Base-by-base conservation (phyloP, 306 rosid genomes). In the Medicago arabica region DNA sequence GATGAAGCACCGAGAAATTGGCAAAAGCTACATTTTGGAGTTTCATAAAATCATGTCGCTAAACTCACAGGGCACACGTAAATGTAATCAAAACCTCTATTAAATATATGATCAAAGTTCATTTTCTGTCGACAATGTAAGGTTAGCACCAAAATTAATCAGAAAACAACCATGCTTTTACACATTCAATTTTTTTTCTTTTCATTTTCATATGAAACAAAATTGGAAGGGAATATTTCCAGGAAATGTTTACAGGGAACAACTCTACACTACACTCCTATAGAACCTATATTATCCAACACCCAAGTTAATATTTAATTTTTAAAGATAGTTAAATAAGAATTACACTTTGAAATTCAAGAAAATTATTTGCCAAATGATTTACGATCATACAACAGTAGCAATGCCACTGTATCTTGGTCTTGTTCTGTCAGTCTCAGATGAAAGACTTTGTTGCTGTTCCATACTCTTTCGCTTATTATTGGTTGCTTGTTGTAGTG, bases 391-490 rank as follows among this genome's bases (percentile, higher is more conserved):
- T 80, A 89, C 92, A 69, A 85, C 83, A 75, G 97, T 85, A 68
- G 98, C 79, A 59, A 94, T 79, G 67, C 87, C 96, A 89, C 81
- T 85, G 89, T 82, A 92, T 87, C 95, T 90, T 69, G 90, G 91
- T 82, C 97, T 90, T 62, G 92, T 90, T 86, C 96, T 91, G 76
- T 91, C 98, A 49, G 96, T 81, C 78, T 91, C 97, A 18, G 94
- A 85, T 12, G 98, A 82, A 82, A 84, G 84, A 5, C 89, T 85
- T 44, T 91, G 96, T 77, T 94, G 97, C 84, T 91, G 96, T 77
- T 94, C 98, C 84, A 90, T 74, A 67, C 82, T 76, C 86, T 90
- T 94, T 82, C 98, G 86, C 89, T 94, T 94, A 80, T 86, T 89
- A 71, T n/a, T 82, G 59, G 44, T 89, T 74, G 76, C 66, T 66